A percentile compares a stretch with the other conserved stretches of the same genome.
phyloP scores from a whole-genome alignment of 148 eudicot species.

The Rhododendron ferrugineum region DNA sequence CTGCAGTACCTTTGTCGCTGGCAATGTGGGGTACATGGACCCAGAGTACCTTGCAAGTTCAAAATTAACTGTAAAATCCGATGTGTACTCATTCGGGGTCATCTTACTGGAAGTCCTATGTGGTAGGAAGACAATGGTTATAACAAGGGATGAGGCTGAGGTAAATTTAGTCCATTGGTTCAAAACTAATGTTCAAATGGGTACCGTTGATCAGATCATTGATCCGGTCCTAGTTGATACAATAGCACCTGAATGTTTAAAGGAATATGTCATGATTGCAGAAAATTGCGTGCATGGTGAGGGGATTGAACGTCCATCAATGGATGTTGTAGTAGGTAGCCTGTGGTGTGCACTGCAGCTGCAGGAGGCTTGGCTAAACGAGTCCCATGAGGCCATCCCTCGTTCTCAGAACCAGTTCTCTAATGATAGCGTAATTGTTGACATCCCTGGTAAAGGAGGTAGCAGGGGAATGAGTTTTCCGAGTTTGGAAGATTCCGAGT shows the following conservation, averaged over 20 bases:
- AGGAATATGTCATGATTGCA: slow-evolving; percentile 12
- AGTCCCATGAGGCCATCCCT: not conserved
- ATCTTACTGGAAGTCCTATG: slow-evolving; percentile 14
- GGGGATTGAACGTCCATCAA: slow-evolving; percentile 10
- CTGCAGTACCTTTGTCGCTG: not conserved
- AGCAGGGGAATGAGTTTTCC: not conserved
- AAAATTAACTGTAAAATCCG: slow-evolving; percentile 8
- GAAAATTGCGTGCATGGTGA: not conserved
- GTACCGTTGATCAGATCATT: slow-evolving; percentile 7
- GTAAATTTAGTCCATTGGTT: slow-evolving; percentile 5
- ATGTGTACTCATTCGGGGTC: slow-evolving; percentile 25
- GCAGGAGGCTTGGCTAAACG: slow-evolving; percentile 12
- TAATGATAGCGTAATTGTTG: not conserved
- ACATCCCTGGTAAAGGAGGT: not conserved
- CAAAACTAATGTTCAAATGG: slow-evolving; percentile 4
- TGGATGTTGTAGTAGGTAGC: slow-evolving; percentile 15
- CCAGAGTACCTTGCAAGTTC: not conserved
- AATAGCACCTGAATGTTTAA: slow-evolving; percentile 22
- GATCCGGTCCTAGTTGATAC: not conserved
- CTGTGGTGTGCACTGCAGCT: slow-evolving; percentile 12
- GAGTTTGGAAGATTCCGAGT: not conserved
- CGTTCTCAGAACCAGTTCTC: not conserved
- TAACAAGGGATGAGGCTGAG: not conserved
- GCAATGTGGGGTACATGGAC: slow-evolving; percentile 8
- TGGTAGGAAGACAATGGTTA: slow-evolving; percentile 1